phyloP scores from a whole-genome alignment of 2,329 filamentous ascomycete species.

The Botrytis cinerea region DNA sequence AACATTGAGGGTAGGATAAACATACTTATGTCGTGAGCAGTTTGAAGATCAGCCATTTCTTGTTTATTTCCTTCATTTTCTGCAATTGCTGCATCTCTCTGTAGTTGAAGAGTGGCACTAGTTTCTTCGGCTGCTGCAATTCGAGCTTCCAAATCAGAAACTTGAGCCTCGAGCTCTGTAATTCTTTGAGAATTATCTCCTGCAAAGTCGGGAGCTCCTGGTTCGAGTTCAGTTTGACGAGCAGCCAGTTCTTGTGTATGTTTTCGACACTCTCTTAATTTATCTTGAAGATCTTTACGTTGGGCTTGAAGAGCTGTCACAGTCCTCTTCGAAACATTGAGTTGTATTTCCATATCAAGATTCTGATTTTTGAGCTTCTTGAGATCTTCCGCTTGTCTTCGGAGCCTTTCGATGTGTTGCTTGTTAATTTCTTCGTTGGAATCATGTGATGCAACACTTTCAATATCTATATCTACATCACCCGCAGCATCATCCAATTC shows the following conservation, averaged over 20 bases:
- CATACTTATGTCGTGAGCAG: conserved; percentile 1
- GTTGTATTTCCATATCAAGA: background rate
- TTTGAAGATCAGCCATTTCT: conserved; percentile 7
- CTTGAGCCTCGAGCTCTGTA: background rate
- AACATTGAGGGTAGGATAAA: background rate
- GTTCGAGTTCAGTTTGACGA: accelerated
- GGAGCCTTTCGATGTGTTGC: conserved; percentile 6
- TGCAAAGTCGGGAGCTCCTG: background rate
- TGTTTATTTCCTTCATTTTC: background rate
- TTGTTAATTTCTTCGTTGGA: conserved; percentile 13
- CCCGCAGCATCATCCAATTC: background rate
- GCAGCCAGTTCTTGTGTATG: background rate
- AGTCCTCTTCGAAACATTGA: background rate
- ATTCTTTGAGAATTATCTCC: background rate
- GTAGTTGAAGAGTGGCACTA: conserved; percentile 3
- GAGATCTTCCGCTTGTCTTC: background rate
- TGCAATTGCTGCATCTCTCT: conserved; percentile 14
- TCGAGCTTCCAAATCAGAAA: background rate
- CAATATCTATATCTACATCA: background rate
- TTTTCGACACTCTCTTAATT: background rate
- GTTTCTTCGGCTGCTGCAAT: background rate
- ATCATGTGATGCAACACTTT: background rate
- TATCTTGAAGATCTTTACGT: background rate
- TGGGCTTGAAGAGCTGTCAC: background rate
- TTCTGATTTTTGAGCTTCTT: background rate